phyloP scores from a whole-genome alignment of 225 moss, liverwort and hornwort species.

The Pseudoscleropodium purum region DNA sequence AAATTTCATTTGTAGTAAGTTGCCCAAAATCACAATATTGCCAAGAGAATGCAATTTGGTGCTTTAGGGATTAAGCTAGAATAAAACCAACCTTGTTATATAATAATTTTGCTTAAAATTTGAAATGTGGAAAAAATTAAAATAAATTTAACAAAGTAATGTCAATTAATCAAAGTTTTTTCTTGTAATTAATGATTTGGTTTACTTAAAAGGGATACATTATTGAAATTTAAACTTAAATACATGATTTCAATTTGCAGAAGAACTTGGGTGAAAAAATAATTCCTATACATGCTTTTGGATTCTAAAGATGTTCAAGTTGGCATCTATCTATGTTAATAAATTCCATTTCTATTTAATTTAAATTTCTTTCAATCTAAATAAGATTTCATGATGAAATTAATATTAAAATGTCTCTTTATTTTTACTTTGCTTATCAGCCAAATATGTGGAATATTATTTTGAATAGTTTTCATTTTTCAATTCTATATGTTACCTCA shows the following conservation, averaged over 20 bases:
- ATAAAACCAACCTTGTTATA: not conserved
- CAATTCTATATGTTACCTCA: not conserved
- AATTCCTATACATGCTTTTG: not conserved
- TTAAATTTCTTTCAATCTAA: not conserved
- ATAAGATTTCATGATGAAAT: not conserved
- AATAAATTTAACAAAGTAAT: not conserved
- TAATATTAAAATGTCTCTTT: not conserved
- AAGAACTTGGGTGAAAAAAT: not conserved
- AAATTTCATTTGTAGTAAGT: no score
- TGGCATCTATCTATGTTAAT: no score
- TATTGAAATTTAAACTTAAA: not conserved
- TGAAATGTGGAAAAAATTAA: not conserved
- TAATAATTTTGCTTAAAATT: not conserved
- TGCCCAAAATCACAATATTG: no score
- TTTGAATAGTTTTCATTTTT: not conserved
- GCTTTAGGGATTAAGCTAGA: not conserved
- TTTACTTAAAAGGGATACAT: not conserved
- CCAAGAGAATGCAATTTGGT: no score
- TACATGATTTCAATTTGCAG: not conserved
- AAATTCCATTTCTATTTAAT: not conserved
- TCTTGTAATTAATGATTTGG: not conserved
- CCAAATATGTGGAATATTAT: not conserved
- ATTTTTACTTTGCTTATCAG: not conserved
- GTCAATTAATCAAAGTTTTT: accelerated
- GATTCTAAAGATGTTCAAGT: accelerated